Base-by-base conservation (phyloP, 2,329 filamentous ascomycete genomes). In the Rutstroemia sp. region DNA sequence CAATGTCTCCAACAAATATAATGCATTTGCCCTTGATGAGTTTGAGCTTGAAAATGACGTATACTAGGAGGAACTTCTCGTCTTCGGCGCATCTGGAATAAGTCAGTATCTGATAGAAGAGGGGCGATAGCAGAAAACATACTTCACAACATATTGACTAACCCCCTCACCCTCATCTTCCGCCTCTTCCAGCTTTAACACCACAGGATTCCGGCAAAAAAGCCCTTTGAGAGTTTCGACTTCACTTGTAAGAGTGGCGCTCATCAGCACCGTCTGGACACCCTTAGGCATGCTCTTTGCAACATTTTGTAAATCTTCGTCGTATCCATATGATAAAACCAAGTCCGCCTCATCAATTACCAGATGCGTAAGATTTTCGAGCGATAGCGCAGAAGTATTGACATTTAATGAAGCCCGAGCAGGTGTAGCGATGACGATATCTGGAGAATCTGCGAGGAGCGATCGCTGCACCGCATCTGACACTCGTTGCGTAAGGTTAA, bases 341-440 rank as follows among this genome's bases (percentile, higher is more conserved):
- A 99, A 73, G 68, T 99, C 94, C 2, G 92, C 92, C 74, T 99
- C 94, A 70, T 99, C 94, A 53, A 99, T 84, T 0, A 97, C 88
- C 16, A 97, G 74, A 61, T 69, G 84, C 34, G 83, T 80, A 21
- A 99, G 77, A 48, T 82, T 79, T 16, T 86, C 80, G 34, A 95
- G 75, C 1, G 84, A 82, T 50, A 97, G 75, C 0, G 86, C 81
- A 10, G 84, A 83, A 51, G 78, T 84, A 67, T 88, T 88, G 66
- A 95, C 78, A 67, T 92, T 91, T 57, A 86, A 78, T 67, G 86
- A 86, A 14, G 88, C 90, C 65, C 89, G 81, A n/a, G 89, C 84
- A 0, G 94, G 94, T 0, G 95, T 99, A 0, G 92, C 88, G 46
- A 99, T 84, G 50, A 99, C 84, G 56, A 99, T 82, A 66, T 99